These are phyloP conservation scores for Hanseniaspora lindneri DNA, from an alignment of 805 yeast genomes.

Conservation along the genomic window DNA sequence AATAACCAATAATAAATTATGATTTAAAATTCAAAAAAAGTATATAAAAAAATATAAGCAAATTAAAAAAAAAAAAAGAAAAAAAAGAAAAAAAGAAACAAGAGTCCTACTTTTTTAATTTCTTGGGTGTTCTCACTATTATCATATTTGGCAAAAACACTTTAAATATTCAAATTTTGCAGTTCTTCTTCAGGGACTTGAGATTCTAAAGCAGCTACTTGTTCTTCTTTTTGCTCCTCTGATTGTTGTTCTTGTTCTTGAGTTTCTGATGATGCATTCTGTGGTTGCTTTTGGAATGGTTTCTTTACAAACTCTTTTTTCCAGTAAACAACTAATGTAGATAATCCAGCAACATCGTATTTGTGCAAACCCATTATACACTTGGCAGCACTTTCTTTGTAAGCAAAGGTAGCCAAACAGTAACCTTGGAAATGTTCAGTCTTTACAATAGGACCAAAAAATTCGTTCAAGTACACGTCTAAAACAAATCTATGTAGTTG, in stretches of 20 bases:
- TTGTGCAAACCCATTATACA: constrained; percentile 74
- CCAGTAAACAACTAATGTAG: constrained; percentile 78
- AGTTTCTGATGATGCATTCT: constrained; percentile 2
- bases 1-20: no score
- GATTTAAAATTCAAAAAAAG: no score
- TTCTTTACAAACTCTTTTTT: constrained; percentile 48
- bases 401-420: constrained; percentile 77
- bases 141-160: background rate
- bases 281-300: constrained; percentile 24
- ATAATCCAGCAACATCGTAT: constrained; percentile 52
- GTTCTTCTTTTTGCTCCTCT: constrained; percentile 5
- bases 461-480: constrained; percentile 15
- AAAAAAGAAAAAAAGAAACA: no score
- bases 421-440: constrained; percentile 38
- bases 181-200: constrained; percentile 16
- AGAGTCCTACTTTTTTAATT: background rate
- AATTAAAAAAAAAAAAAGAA: no score
- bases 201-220: constrained; percentile 18
- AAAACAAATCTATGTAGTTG: constrained; percentile 20
- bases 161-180: constrained; percentile 6
- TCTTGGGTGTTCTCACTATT: no score
- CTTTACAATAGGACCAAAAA: constrained; percentile 15
- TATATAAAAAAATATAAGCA: no score
- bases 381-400: constrained; percentile 79
- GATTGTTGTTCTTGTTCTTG: constrained; percentile 13